Evolutionary conservation across 108 stramenopile genomes (phyloP), one percentile per base, ranked within the genome.

Genomic region (Stephanodiscus triporus): DNA sequence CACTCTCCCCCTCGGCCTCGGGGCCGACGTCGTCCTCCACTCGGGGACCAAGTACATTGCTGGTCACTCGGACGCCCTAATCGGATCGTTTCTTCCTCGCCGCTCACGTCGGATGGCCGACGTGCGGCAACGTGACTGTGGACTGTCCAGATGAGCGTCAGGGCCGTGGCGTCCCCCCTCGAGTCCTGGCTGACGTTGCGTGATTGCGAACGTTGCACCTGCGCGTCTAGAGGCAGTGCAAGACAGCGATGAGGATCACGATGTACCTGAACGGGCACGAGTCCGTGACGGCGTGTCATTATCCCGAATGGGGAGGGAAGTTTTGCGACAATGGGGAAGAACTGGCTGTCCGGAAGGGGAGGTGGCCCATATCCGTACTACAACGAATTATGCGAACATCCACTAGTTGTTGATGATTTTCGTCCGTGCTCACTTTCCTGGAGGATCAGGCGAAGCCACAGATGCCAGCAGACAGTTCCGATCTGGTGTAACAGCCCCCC

Each of bases 41-140:
- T 89, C 89, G 27, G 93, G 85, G 37, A 97, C 96, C 40, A 97
- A 97, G 68, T 97, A 91, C 54, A 29, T 97, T 24, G 96, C 85
- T 9, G 96, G 96, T 4, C 96, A 97, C 74, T 95, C 94, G 13
- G 96, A 97, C 75, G 90, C 89, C 8, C 66, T 93, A 24, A 45
- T 88, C 9, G 96, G 10, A 66, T 93, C 1, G 77, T 87, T 48
- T 92, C 91, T 2, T 63, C 77, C 8, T 90, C 88, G 22, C 89
- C 89, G n/a, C 58, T 58, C 3, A 90, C 89, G 9, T 26, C 37
- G 9, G 75, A 75, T 16, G 94, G 94, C 22, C 50, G 51, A 38
- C 68, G 63, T 45, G 36, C 93, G 26, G 75, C 74, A 6, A 59
- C 80, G 19, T 37, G 61, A 38, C 19, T 96, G 27, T 40, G 63